Conservation (phyloP, 768 basidiomycete genomes). For the Suillus brevipes region DNA sequence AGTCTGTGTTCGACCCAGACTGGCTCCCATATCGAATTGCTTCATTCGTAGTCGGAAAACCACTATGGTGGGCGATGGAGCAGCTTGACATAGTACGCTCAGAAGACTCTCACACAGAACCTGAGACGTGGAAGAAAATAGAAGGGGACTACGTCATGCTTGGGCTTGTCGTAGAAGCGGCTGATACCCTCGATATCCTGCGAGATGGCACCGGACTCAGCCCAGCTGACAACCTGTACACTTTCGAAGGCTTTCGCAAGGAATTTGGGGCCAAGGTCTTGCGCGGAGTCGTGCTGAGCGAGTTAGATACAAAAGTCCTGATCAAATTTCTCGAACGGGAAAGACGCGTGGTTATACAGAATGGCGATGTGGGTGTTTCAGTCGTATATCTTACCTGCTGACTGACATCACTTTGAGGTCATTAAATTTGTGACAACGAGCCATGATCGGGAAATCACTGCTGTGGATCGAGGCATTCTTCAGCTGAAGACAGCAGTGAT, state of each 20-base stretch:
- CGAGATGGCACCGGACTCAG: slow-evolving; percentile 38
- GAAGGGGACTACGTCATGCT: slow-evolving; percentile 77
- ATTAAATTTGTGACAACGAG: slow-evolving; percentile 69
- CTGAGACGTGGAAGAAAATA: slow-evolving; percentile 52
- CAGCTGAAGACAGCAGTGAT: slow-evolving; percentile 73
- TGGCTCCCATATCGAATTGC: slow-evolving; percentile 72
- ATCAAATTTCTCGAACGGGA: slow-evolving; percentile 82
- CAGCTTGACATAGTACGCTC: slow-evolving; percentile 68
- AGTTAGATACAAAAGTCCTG: slow-evolving; percentile 66
- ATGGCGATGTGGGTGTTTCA: slow-evolving; percentile 59
- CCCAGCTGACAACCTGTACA: slow-evolving; percentile 64
- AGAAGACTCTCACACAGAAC: slow-evolving; percentile 53
- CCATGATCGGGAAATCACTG: slow-evolving; percentile 52
- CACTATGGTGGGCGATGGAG: slow-evolving; percentile 85
- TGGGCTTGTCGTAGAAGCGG: slow-evolving; percentile 63
- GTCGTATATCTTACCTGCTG: background rate
- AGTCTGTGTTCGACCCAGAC: slow-evolving; percentile 67
- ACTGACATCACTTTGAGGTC: slow-evolving; percentile 44
- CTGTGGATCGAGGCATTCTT: slow-evolving; percentile 81
- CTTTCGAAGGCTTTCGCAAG: slow-evolving; percentile 55
- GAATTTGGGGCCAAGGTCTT: slow-evolving; percentile 51
- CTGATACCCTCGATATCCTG: slow-evolving; percentile 51
- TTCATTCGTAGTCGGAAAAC: slow-evolving; percentile 70
- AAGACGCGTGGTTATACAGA: slow-evolving; percentile 56
- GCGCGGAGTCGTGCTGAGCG: slow-evolving; percentile 49